Evolutionary conservation across 2,329 filamentous ascomycete species (phyloP), one percentile per base, ranked within the genome.

Genomic region (Dothidotthia symphoricarpi): DNA sequence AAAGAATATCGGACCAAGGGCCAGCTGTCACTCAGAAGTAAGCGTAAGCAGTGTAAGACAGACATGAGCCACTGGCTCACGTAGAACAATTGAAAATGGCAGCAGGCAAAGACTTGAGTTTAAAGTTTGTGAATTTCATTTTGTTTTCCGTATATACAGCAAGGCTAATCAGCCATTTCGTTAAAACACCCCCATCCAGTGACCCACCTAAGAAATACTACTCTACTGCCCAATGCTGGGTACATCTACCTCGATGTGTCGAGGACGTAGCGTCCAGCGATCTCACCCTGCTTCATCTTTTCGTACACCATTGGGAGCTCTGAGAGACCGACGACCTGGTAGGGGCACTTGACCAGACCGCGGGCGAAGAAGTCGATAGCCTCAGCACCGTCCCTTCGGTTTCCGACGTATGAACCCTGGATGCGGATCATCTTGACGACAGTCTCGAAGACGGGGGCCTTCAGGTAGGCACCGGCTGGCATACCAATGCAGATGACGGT

Each of bases 401-500:
- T 96, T 41, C 91, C 91, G 53, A 97, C 91, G 65, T 96, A 96
- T 6, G 52, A 56, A 12, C 44, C 44, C 75, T 87, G 87, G 76
- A 97, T 96, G 57, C 71, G 83, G 73, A 96, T 83, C 88, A 95
- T 95, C 71, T 83, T 77, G 62, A 91, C 76, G 47, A 96, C 91
- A 6, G 85, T 88, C 63, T 90, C 83, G 66, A 96, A 95, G 38
- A 96, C 89, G 26, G 88, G 86, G 1, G 90, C 89, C 55, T 79
- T 80, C 49, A 96, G 77, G 69, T 76, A 86, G 2, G 90, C 62
- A 49, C 83, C 77, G 25, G 86, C 84, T 4, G 91, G 91, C 16
- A 96, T 75, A 61, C 90, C 91, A 59, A 97, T 93, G 70, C 87
- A 91, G 47, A 96, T 80, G 61, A 96, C 86, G 26, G 81, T 78